Evolutionary conservation across 768 basidiomycete species (phyloP), one percentile per base, ranked within the genome.

Genomic region (Termitomyces sp.): DNA sequence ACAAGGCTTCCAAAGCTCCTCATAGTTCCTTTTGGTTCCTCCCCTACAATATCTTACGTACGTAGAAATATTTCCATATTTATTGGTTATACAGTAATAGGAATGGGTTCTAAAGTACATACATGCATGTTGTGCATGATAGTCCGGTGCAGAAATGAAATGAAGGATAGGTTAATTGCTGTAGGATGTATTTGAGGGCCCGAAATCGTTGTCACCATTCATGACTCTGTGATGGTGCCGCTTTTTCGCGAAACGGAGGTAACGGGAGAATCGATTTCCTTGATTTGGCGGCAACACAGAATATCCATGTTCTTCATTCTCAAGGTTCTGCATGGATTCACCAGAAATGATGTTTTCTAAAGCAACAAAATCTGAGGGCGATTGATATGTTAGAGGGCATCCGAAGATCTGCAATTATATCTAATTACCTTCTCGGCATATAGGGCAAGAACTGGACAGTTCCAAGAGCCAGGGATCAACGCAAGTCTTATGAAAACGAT

Each of bases 391-490:
- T 16, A 47, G 44, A 26, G 13, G 36, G 20, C 5, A 39, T 18
- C 6, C 27, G 6, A 37, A 18, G 20, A 10, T 12, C 3, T 6
- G 37, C 10, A 43, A 26, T n/a, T 9, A 14, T 31, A 20, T 31
- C 46, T 20, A 67, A 79, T 53, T 63, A 92, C 92, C 93, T 73
- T 94, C 88, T 63, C 95, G 81, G 70, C 95, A 97, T 29, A 97
- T 81, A 5, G 95, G 95, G 72, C 96, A 97, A 32, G 90, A 88
- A 57, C 87, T 87, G 1, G 94, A 94, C 27, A 96, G 78, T 64
- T 94, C 86, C 46, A 98, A 77, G 42, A 98, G 74, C 95, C 95
- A 96, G 34, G 88, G 92, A 71, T 96, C 94, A 56, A 96, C 94
- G 67, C 94, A 97, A 39, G 76, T 73, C 65, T 89, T 86, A 66